These are phyloP conservation scores for Leishmania major DNA, from an alignment of 208 protist species.

Conservation along the genomic window DNA sequence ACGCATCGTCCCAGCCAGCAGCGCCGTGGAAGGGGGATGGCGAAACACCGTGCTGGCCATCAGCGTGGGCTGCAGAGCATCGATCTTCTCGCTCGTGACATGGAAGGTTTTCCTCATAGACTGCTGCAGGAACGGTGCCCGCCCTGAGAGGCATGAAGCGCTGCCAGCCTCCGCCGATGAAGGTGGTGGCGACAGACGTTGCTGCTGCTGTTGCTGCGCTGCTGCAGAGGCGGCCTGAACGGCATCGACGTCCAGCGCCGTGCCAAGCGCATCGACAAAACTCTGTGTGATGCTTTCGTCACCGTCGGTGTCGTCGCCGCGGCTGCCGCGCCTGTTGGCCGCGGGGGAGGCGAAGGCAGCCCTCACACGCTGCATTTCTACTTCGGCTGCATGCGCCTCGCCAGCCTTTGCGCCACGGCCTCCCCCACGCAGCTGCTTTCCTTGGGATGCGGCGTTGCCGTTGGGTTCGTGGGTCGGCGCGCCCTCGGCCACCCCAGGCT, in stretches of 20 bases:
- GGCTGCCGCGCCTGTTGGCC: background rate
- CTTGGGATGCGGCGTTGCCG: background rate
- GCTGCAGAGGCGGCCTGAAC: constrained; percentile 19
- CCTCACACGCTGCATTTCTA: too few relatives aligned
- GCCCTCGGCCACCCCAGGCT: background rate
- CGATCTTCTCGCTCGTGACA: constrained; percentile 17
- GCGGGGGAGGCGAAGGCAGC: too few relatives aligned
- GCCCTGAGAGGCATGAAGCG: background rate
- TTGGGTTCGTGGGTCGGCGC: background rate
- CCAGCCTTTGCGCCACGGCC: background rate
- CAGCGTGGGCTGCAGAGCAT: constrained; percentile 13
- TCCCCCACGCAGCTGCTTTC: too few relatives aligned
- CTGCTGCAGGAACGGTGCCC: background rate
- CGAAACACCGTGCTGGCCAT: background rate
- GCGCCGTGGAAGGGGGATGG: background rate
- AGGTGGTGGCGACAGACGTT: background rate
- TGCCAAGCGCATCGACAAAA: constrained; percentile 52
- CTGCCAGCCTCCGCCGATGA: background rate
- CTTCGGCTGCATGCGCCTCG: background rate
- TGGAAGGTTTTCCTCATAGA: constrained; percentile 16
- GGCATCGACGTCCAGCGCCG: constrained; percentile 47
- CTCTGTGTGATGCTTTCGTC: constrained; percentile 17
- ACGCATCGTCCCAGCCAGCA: background rate
- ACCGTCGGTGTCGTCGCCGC: constrained; percentile 1
- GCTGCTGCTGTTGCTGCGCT: background rate